Base-by-base conservation (phyloP, 306 rosid genomes). In the Delonix regia region DNA sequence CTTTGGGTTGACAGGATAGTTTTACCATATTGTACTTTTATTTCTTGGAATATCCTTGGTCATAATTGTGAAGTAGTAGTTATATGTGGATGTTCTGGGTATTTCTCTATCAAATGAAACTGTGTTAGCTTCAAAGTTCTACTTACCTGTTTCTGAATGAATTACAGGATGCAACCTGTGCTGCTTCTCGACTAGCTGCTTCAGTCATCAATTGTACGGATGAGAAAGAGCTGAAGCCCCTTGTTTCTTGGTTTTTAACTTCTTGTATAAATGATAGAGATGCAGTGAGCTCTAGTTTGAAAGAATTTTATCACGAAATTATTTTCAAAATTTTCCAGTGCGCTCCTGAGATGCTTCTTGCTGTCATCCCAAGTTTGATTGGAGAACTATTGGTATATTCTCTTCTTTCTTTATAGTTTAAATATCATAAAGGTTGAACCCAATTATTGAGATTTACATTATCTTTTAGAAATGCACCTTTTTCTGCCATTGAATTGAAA, bases 301-400 rank as follows among this genome's bases (percentile, higher is more conserved):
- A 86, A 81, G 93, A 93, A 77, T 83, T 67, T 82, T 90, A 93
- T 90, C 98, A 93, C 78, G 96, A 92, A 86, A 86, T 95, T 42
- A 87, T 93, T 61, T 87, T 85, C 59, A 81, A 86, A 86, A 81
- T 93, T 78, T 88, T 87, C 76, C 82, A 85, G 77, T 88, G 93
- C 80, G 92, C 93, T 25, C 97, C 99, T 82, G 86, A 87, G 80
- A 87, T 93, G 89, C 98, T 93, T 87, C 82, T 83, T 74, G 86
- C 89, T 61, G 91, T 90, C 78, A 87, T 93, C 73, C 99, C 97
- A 39, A 86, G 85, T 85, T 87, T 95, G 84, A 85, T 84, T 73
- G 87, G 85, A 39, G 98, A 93, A 67, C 80, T 95, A 66, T 78
- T 82, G 94, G 99, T 95, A 79, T 68, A 69, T 73, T 68, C 68